These are phyloP conservation scores for Melocanna baccifera DNA, from an alignment of 176 grass and related monocot species.

Conservation along the genomic window DNA sequence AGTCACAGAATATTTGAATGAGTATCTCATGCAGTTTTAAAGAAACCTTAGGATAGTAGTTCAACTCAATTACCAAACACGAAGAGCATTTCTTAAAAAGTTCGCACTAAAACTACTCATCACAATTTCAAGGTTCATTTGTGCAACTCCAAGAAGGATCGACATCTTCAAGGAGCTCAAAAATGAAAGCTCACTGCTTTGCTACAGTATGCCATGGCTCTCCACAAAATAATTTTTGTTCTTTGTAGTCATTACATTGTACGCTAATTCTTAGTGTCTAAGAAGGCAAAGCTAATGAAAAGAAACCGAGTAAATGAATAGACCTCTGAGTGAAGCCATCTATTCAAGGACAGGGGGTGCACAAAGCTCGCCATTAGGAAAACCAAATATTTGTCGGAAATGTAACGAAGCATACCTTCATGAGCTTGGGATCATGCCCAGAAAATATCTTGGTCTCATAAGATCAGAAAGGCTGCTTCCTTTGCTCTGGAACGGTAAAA, in stretches of 20 bases:
- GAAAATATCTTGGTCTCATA: conserved; percentile 54
- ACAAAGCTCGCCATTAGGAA: not conserved
- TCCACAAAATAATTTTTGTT: not conserved
- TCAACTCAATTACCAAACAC: no score
- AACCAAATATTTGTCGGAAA: not conserved
- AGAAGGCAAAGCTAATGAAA: not conserved
- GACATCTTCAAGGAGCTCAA: no score
- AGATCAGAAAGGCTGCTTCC: conserved; percentile 42
- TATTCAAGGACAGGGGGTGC: not conserved
- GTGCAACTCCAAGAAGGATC: no score
- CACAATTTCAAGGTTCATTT: no score
- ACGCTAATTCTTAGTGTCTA: not conserved
- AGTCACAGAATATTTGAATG: no score
- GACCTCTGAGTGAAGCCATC: not conserved
- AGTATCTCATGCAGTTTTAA: no score
- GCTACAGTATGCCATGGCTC: not conserved
- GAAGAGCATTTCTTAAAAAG: no score
- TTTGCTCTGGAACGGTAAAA: conserved; percentile 45
- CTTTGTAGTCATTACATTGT: not conserved
- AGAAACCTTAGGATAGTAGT: no score
- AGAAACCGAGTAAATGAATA: conserved; percentile 9
- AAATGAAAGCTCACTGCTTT: no score
- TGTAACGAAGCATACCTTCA: conserved; percentile 54
- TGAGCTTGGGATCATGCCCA: conserved; percentile 61
- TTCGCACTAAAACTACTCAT: no score